Conservation (phyloP, 805 yeast genomes). For the Jamesozyma lodderae region DNA sequence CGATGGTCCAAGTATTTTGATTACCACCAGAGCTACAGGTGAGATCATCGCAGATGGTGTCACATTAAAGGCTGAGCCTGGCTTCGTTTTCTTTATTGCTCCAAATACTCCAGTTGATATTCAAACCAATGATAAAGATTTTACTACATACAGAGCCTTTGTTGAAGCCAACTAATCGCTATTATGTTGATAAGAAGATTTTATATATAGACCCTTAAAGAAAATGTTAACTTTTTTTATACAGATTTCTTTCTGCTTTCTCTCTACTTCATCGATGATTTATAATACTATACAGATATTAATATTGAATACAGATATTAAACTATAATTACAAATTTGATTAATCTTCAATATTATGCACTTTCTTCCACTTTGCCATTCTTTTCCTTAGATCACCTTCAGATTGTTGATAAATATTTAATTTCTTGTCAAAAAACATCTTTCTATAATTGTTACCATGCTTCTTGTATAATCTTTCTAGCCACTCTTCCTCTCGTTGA, state of each 20-base stretch:
- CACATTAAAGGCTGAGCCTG: slow-evolving; percentile 48
- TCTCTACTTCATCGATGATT: too few species aligned
- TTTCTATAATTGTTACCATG: slow-evolving; percentile 82
- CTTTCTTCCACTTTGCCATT: slow-evolving; percentile 59
- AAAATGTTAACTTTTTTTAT: too few species aligned
- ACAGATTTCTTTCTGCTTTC: too few species aligned
- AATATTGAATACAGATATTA: too few species aligned
- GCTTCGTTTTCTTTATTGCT: slow-evolving; percentile 77
- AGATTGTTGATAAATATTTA: slow-evolving; percentile 74
- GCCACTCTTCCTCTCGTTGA: slow-evolving; percentile 70
- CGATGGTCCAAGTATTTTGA: slow-evolving; percentile 81
- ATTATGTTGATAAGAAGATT: too few species aligned
- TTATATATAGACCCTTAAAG: too few species aligned
- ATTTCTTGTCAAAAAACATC: slow-evolving; percentile 87
- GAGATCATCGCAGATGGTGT: slow-evolving; percentile 35
- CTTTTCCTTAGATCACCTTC: slow-evolving; percentile 76
- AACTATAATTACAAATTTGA: too few species aligned
- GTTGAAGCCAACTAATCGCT: slow-evolving; percentile 47
- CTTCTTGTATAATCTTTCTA: slow-evolving; percentile 51
- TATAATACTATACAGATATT: too few species aligned
- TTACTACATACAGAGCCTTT: slow-evolving; percentile 85
- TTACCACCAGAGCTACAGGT: slow-evolving; percentile 79
- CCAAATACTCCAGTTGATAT: slow-evolving; percentile 64
- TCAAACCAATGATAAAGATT: slow-evolving; percentile 40
- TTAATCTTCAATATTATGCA: slow-evolving; percentile 27